A percentile compares a stretch with the other conserved stretches of the same genome.
phyloP scores from a whole-genome alignment of 139 green algal species.

The Chlorella sp. region DNA sequence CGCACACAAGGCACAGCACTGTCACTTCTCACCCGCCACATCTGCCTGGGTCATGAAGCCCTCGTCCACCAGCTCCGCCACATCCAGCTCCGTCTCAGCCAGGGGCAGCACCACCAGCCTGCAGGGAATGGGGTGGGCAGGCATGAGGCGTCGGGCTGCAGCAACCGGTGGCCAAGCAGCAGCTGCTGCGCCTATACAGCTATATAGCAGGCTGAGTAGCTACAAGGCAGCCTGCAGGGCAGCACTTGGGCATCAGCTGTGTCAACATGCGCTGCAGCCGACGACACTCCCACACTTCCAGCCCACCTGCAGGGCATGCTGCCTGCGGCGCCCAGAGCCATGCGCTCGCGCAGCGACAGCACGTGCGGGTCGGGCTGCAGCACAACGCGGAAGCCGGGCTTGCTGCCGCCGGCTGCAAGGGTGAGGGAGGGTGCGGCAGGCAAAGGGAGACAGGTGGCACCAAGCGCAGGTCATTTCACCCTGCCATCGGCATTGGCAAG shows the following conservation, averaged over 20 bases:
- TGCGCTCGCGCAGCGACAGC: conserved; percentile 7
- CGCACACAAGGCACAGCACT: no score
- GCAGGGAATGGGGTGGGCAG: background rate
- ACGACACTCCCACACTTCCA: background rate
- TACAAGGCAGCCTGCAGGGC: no score
- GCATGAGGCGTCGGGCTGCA: background rate
- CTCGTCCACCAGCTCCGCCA: background rate
- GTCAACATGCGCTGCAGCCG: no score
- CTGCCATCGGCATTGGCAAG: no score
- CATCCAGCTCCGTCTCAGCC: background rate
- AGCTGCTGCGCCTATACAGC: no score
- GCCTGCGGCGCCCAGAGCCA: background rate
- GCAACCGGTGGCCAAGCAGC: no score
- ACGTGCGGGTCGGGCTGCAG: conserved; percentile 1
- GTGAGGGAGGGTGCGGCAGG: background rate
- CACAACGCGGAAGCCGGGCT: conserved; percentile 6
- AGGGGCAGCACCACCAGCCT: background rate
- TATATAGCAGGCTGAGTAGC: no score
- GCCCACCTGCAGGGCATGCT: background rate
- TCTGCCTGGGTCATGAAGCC: conserved; percentile 9
- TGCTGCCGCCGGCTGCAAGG: background rate
- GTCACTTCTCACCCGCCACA: background rate
- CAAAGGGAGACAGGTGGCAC: no score
- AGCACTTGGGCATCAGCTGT: no score
- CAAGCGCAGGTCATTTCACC: no score